phyloP scores from a whole-genome alignment of 148 eudicot genomes.

The Spergularia bocconei region DNA sequence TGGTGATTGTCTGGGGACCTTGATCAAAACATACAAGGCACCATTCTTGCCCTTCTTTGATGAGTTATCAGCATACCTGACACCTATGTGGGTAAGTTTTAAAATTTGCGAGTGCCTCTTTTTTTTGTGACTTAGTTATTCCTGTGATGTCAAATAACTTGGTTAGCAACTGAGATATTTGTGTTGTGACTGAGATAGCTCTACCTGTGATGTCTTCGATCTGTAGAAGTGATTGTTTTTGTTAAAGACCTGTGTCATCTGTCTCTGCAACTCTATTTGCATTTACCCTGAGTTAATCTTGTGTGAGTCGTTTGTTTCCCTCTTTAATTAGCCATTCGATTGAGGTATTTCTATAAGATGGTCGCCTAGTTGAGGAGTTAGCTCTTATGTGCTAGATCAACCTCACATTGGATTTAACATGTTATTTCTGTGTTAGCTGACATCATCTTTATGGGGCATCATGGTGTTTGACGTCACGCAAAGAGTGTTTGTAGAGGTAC shows the following conservation, averaged over 20 bases:
- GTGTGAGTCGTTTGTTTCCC: too few species aligned
- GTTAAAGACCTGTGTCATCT: too few species aligned
- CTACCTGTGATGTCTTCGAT: too few species aligned
- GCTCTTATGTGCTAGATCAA: neutral
- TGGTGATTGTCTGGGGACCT: slow-evolving; percentile 46
- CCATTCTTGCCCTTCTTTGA: slow-evolving; percentile 48
- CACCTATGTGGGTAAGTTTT: slow-evolving; percentile 47
- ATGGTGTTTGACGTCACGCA: neutral
- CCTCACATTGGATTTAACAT: neutral
- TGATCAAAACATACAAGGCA: slow-evolving; percentile 43
- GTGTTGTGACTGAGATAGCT: neutral
- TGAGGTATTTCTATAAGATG: too few species aligned
- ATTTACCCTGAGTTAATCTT: too few species aligned
- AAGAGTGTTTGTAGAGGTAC: neutral
- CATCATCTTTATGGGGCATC: neutral
- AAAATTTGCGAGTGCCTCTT: neutral
- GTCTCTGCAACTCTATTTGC: too few species aligned
- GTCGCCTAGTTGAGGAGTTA: neutral
- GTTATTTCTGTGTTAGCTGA: neutral
- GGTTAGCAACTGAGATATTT: neutral
- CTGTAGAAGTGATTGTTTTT: too few species aligned
- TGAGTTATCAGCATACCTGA: slow-evolving; percentile 38
- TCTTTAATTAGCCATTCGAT: too few species aligned
- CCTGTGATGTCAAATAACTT: neutral
- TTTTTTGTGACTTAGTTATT: neutral